Base-by-base conservation (phyloP, 805 yeast species). In the Nakazawaea sp. region DNA sequence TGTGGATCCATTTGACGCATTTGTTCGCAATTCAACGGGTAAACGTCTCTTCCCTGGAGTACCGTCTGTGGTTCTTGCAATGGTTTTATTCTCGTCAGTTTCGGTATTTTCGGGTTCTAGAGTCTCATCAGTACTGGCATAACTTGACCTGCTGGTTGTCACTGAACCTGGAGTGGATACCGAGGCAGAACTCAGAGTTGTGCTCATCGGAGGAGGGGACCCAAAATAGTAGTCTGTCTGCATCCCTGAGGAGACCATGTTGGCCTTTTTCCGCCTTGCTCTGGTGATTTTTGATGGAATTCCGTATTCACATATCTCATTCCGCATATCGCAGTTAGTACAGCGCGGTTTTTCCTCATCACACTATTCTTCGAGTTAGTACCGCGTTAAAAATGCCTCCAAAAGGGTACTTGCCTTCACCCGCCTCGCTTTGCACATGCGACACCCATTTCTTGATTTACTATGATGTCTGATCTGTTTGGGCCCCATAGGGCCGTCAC, bases 291-390 rank as follows among this genome's bases (percentile, higher is more conserved):
- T 33, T n/a, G 17, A 16, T 12, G 36, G 36, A 17, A 16, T 20
- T 25, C 25, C 10, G 27, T 35, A 35, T 12, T 16, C 23, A 21
- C 38, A 35, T 13, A 16, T 17, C 2, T 35, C 38, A 15, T 24
- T 18, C 18, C 38, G 19, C 8, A n/a, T 16, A 11, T 13, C 33
- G 23, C 38, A 35, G 20, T 29, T 20, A 17, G 28, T 16, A 20
- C 38, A 35, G 3, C 2, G 13, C 4, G 38, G 38, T 23, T 29
- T 35, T 8, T 11, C n/a, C 17, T 35, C 38, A 35, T 35, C 38
- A 23, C 38, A 35, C 38, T 34, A 15, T 21, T 5, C 3, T 15
- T 13, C 11, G 16, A 5, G 9, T 32, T 21, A 32, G 3, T 9
- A 23, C 5, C n/a, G 12, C 15, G 8, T 12, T 19, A 16, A 4